Percentiles rank a stretch among this genome's conserved stretches.
Evolutionary conservation across 345 rosid genomes (phyloP).

Genomic region (Schrenkiella parvula): DNA sequence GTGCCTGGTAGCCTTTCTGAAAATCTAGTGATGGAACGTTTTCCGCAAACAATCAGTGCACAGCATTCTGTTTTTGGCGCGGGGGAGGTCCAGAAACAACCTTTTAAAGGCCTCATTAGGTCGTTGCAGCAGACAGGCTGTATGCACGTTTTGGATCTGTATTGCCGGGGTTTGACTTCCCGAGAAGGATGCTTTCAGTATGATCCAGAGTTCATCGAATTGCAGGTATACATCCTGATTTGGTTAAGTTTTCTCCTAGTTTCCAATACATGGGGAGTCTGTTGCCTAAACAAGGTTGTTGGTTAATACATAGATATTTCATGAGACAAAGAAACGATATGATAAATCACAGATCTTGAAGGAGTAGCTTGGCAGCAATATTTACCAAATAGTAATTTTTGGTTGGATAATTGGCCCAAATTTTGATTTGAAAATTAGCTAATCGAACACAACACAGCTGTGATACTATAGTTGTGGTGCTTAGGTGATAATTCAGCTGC

Average conservation of each 20-base stretch:
- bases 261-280: background rate
- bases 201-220: constrained; percentile 74
- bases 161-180: constrained; percentile 82
- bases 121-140: constrained; percentile 94
- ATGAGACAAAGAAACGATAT: constrained; percentile 10
- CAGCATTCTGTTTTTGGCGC: constrained; percentile 37
- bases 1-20: constrained; percentile 35
- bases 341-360: constrained; percentile 2
- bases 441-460: background rate
- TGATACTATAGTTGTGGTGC: constrained; percentile 5
- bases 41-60: constrained; percentile 32
- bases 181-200: constrained; percentile 60
- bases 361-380: constrained; percentile 1
- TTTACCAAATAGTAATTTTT: background rate
- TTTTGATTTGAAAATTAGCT: background rate
- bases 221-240: constrained; percentile 59
- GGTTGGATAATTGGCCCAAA: background rate
- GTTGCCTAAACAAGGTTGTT: background rate
- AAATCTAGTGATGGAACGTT: constrained; percentile 31
- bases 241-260: background rate
- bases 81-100: constrained; percentile 51
- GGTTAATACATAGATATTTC: background rate
- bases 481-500: constrained; percentile 13
- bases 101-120: constrained; percentile 85
- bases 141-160: constrained; percentile 78